Evolutionary conservation across 495 filamentous ascomycete genomes (phyloP), one percentile per base, ranked within the genome.

Genomic region (Astrothelium subdiscretum): DNA sequence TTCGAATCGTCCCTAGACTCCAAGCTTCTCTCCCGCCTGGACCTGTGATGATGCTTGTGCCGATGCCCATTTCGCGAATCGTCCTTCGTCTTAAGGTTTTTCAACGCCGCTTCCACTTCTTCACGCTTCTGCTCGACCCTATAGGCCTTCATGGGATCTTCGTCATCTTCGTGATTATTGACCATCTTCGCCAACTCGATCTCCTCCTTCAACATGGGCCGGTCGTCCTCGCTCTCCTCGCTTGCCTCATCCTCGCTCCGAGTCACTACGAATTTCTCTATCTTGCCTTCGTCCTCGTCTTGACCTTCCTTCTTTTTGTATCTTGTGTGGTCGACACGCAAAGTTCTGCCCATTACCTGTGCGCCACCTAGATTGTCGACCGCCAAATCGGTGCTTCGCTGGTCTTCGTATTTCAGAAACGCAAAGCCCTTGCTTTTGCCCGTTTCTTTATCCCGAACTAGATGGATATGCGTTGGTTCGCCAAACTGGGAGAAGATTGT

Each of bases 401-500:
- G 94, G 74, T 98, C 94, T 71, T 98, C 94, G 74, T 97, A 98
- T 73, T 98, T 98, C 59, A 98, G 80, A 78, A 91, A 99, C 1
- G 86, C 89, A 66, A 97, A 99, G 0, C 94, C 94, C 61, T 86
- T 86, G 65, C 88, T 92, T 72, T 95, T 95, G 31, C 94, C 95
- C 0, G 92, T 92, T 69, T 97, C 94, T 71, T 95, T 94, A 78
- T 98, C 94, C 60, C 94, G 90, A 32, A 86, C 81, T 1, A 97
- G 81, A 65, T 96, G 94, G 62, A 97, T 79, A 74, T 91, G 90
- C 13, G 89, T 87, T 10, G 95, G 95, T 70, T 97, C 91, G 63
- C 94, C 94, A 69, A 85, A 99, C 71, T 99, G 95, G 29, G 90
- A 96, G 81, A 97, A 99, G 62, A 99, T 95, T 29, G 92, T 89